Evolutionary conservation across 1,284 basidiomycete species (phyloP).

Genomic region (Afroboletus lepidellus): DNA sequence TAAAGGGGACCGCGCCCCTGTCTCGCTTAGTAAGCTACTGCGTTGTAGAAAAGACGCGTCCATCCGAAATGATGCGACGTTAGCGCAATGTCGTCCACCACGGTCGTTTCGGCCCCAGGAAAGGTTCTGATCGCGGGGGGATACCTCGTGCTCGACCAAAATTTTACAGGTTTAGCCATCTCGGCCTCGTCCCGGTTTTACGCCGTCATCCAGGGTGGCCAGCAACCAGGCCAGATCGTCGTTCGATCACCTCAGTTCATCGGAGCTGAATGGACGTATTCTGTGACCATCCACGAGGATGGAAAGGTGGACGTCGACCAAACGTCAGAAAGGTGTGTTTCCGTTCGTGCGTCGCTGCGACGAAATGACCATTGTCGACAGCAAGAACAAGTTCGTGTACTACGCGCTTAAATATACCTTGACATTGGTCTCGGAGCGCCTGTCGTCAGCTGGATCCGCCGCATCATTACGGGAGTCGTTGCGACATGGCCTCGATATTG

Average conservation of each 20-base stretch:
- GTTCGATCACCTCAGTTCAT: slow-evolving; percentile 93
- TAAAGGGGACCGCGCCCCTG: background rate
- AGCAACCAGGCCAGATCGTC: slow-evolving; percentile 45
- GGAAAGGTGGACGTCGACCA: slow-evolving; percentile 45
- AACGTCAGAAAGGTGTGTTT: slow-evolving; percentile 43
- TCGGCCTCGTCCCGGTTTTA: slow-evolving; percentile 95
- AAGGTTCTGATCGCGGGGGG: slow-evolving; percentile 95
- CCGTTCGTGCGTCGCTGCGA: background rate
- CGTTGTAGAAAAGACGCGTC: background rate
- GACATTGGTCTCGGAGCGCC: slow-evolving; percentile 47
- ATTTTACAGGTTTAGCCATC: slow-evolving; percentile 82
- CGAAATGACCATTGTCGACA: slow-evolving; percentile 14
- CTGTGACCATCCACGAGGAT: slow-evolving; percentile 44
- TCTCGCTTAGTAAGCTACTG: slow-evolving; percentile 25
- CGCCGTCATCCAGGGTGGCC: slow-evolving; percentile 53
- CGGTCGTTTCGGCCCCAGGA: slow-evolving; percentile 87
- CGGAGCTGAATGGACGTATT: slow-evolving; percentile 78
- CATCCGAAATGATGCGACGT: background rate
- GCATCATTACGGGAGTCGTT: slow-evolving; percentile 47
- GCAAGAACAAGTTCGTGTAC: slow-evolving; percentile 89
- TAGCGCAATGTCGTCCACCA: slow-evolving; percentile 43
- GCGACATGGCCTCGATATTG: slow-evolving; percentile 63
- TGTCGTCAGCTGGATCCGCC: slow-evolving; percentile 56
- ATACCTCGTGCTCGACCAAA: slow-evolving; percentile 88
- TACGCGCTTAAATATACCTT: slow-evolving; percentile 81